These are phyloP conservation scores for Colletotrichum liriopes DNA, from an alignment of 2,329 filamentous ascomycete species.

Conservation along the genomic window DNA sequence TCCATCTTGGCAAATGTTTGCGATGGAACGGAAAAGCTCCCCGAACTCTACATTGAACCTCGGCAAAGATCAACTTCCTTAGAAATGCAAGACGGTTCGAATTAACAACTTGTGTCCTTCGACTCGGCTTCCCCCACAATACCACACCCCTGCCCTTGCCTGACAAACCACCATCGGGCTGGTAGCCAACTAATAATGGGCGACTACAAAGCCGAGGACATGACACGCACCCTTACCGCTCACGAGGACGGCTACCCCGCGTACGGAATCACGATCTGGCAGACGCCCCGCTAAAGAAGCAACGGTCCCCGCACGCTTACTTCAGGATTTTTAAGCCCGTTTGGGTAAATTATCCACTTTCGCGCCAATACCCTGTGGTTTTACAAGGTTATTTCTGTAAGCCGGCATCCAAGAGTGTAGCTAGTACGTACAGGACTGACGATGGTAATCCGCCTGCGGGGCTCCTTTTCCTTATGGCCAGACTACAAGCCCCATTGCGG, in stretches of 20 bases:
- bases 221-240: not conserved
- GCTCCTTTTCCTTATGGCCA: not conserved
- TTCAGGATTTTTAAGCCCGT: not conserved
- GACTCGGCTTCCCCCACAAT: no score
- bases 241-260: constrained; percentile 12
- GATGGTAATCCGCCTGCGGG: constrained; percentile 13
- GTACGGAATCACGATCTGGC: not conserved
- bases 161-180: no score
- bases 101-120: no score
- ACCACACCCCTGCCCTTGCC: no score
- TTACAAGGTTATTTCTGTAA: not conserved
- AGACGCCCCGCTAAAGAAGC: constrained; percentile 27
- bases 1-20: no score
- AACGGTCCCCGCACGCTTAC: constrained; percentile 18
- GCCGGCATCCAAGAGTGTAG: not conserved
- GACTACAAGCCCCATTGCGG: constrained; percentile 17
- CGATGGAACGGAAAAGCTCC: no score
- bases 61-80: no score
- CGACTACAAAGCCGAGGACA: no score
- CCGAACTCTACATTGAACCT: no score
- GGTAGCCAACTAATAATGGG: no score
- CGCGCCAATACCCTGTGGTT: not conserved
- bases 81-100: no score
- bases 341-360: constrained; percentile 23
- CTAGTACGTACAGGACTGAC: constrained; percentile 7